Evolutionary conservation across 1,284 basidiomycete genomes (phyloP).

Genomic region (Ceratobasidium sp.): DNA sequence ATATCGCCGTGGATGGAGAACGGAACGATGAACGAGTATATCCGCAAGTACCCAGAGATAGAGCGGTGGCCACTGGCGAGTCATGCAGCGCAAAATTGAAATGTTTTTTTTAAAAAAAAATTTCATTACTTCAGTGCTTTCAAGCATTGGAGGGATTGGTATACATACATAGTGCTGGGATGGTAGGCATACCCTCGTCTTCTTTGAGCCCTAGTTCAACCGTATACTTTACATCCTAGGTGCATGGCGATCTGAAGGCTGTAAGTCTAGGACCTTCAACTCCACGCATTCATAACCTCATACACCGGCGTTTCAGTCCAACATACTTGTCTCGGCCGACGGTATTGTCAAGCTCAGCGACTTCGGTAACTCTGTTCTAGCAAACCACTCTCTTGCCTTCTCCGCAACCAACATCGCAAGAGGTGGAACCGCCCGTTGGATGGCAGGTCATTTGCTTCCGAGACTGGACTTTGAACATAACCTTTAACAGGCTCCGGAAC

Average conservation of each 20-base stretch:
- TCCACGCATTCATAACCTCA: neutral
- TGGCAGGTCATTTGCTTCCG: neutral
- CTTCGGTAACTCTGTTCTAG: conserved; percentile 6
- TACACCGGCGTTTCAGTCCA: neutral
- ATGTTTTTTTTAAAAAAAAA: too few relatives aligned
- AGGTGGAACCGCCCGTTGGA: conserved; percentile 22
- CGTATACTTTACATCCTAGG: neutral
- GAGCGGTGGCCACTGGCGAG: conserved; percentile 7
- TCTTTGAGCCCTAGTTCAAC: neutral
- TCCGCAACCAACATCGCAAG: neutral
- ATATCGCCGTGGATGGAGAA: conserved; percentile 27
- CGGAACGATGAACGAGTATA: neutral
- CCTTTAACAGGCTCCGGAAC: conserved; percentile 23
- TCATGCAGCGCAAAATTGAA: too few relatives aligned
- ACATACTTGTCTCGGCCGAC: neutral
- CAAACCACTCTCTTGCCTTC: neutral
- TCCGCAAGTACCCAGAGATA: neutral
- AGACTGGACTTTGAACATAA: neutral
- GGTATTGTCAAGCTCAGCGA: conserved; percentile 13
- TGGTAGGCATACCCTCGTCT: neutral
- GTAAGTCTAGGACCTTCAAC: neutral
- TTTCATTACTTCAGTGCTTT: too few relatives aligned
- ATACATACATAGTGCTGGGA: neutral
- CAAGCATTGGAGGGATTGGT: conserved; percentile 1
- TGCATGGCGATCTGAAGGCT: conserved; percentile 6